Conservation (phyloP, 1,139 yeast species). For the Kurtzmaniella quercitrusa region DNA sequence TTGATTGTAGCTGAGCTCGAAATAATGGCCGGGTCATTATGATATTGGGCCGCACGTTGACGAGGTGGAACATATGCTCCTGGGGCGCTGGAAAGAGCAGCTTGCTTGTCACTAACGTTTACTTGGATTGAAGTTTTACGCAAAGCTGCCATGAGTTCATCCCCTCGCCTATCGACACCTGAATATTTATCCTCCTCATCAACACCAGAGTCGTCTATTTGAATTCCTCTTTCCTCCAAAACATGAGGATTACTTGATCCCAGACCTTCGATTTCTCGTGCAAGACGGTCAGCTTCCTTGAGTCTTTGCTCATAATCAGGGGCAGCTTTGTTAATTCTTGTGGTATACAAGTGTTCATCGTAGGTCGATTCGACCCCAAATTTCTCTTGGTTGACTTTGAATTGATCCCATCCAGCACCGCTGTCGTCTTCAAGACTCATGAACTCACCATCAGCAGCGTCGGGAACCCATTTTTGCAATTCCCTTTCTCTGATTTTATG, state of each 20-base stretch:
- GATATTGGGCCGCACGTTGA: constrained; percentile 60
- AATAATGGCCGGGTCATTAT: constrained; percentile 76
- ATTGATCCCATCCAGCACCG: constrained; percentile 75
- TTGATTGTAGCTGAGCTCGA: constrained; percentile 40
- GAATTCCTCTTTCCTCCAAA: constrained; percentile 85
- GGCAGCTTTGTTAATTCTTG: constrained; percentile 68
- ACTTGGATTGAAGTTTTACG: constrained; percentile 24
- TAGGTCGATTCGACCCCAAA: constrained; percentile 86
- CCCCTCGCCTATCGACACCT: constrained; percentile 72
- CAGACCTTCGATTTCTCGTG: constrained; percentile 75
- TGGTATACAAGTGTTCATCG: constrained; percentile 89
- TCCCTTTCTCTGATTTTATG: constrained; percentile 55
- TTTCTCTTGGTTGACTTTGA: constrained; percentile 80
- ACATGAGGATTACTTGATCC: constrained; percentile 70
- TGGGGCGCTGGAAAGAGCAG: constrained; percentile 11
- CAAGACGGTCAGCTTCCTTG: constrained; percentile 71
- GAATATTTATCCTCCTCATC: constrained; percentile 97
- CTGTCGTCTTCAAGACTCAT: constrained; percentile 43
- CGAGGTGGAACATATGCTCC: constrained; percentile 62
- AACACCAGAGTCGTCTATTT: constrained; percentile 75
- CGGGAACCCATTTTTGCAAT: constrained; percentile 85
- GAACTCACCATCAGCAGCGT: constrained; percentile 34
- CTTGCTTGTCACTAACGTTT: constrained; percentile 8
- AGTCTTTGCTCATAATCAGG: constrained; percentile 70
- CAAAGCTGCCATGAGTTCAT: constrained; percentile 62